These are phyloP conservation scores for Tulasnella calospora DNA, from an alignment of 768 basidiomycete genomes.

Conservation along the genomic window DNA sequence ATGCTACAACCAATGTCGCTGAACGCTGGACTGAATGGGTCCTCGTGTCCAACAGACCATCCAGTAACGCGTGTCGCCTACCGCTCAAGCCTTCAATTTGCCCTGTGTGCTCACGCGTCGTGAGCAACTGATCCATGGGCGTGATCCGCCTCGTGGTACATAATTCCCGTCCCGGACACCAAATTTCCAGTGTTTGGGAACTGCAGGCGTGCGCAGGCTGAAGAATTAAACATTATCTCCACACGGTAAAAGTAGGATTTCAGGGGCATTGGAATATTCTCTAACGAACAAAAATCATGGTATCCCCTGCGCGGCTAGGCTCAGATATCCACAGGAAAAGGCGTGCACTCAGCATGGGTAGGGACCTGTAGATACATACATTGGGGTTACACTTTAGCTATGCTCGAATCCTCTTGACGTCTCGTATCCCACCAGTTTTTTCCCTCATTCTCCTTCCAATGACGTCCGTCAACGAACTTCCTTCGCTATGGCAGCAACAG, in stretches of 20 bases:
- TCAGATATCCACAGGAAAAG: neutral
- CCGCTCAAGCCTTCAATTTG: neutral
- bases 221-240: neutral
- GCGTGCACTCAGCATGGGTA: neutral
- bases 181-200: too few species aligned
- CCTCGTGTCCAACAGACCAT: neutral
- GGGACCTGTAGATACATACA: neutral
- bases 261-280: neutral
- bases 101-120: neutral
- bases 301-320: neutral
- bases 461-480: neutral
- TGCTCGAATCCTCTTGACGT: neutral
- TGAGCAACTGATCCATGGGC: neutral
- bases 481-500: neutral
- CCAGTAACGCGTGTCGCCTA: neutral
- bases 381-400: neutral
- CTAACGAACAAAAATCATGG: neutral
- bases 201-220: neutral
- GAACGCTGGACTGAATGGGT: too few species aligned
- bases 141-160: neutral
- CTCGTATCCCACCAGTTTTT: neutral
- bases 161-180: too few species aligned
- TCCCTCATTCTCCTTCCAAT: neutral
- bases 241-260: neutral
- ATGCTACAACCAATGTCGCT: too few species aligned